Evolutionary conservation across 257 asterid genomes (phyloP), one percentile per base, ranked within the genome.

Genomic region (Nicotiana sylvestris): DNA sequence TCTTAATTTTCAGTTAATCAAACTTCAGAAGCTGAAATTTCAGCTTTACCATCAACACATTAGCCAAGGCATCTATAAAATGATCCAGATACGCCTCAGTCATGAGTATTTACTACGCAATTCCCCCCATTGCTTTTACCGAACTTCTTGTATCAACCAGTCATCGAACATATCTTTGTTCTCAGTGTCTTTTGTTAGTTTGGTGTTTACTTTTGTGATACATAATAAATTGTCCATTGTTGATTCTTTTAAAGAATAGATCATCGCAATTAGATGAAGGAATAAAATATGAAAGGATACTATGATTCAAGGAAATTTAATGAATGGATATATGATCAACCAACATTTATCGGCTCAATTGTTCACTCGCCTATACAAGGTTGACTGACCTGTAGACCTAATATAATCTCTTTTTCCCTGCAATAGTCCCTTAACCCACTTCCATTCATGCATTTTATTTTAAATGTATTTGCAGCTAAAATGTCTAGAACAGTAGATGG

Each of bases 61-160:
- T 74, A 6, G 21, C 60, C 78, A 70, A 33, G n/a, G 78, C 35
- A 70, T 1, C 2, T 70, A 43, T 21, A 70, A 70, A 32, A n/a
- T 27, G 7, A 49, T 25, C 79, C 78, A 72, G 51, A 74, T 74
- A 74, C 27, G 61, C 80, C 15, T 74, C 80, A 49, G 35, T 74
- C 80, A 74, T 27, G 80, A 37, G 21, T 25, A 74, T 5, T 33
- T 33, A 33, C 37, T 49, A 35, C 7, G 62, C 33, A 74, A 74
- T 57, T 49, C 62, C n/a, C 15, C 25, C 21, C 39, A 1, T 72
- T 72, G 61, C 61, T 72, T 72, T 46, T 46, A 21, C 25, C 6
- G 13, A 72, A 72, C 62, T 51, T 74, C 25, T 74, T 46, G 62
- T 49, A 27, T 74, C 35, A 49, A 7, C 79, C 27, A 27, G 80